Percentiles rank a stretch among this genome's conserved stretches.
Conservation (phyloP, 495 filamentous ascomycete species). For the Corynascus novoguineensis region DNA sequence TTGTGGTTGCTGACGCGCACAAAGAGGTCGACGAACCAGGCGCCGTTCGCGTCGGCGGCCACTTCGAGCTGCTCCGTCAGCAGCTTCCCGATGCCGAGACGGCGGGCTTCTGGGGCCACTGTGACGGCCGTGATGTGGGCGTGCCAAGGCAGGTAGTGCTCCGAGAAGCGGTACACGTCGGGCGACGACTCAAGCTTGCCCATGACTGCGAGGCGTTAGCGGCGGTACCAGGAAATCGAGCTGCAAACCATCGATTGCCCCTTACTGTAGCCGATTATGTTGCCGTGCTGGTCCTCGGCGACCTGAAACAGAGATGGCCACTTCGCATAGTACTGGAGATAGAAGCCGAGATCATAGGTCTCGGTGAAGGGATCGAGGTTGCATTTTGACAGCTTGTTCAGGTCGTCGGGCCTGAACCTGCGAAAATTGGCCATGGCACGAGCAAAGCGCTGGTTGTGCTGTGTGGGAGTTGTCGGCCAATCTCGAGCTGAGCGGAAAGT, state of each 20-base stretch:
- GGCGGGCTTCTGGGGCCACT: slow-evolving; percentile 77
- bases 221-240: not conserved
- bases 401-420: slow-evolving; percentile 40
- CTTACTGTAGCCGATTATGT: slow-evolving; percentile 90
- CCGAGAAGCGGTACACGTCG: slow-evolving; percentile 58
- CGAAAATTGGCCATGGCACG: slow-evolving; percentile 43
- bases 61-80: slow-evolving; percentile 76
- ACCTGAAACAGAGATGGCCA: slow-evolving; percentile 92
- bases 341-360: slow-evolving; percentile 92
- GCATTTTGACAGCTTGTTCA: slow-evolving; percentile 64
- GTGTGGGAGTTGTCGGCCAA: not conserved
- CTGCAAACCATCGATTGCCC: not conserved
- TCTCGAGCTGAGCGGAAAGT: too few relatives aligned
- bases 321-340: slow-evolving; percentile 86
- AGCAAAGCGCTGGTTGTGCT: not conserved
- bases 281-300: slow-evolving; percentile 71
- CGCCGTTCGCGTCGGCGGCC: slow-evolving; percentile 69
- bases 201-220: slow-evolving; percentile 60
- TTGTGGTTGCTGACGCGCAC: slow-evolving; percentile 82
- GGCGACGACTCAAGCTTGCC: slow-evolving; percentile 92
- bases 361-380: slow-evolving; percentile 94
- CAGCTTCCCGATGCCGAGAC: slow-evolving; percentile 75
- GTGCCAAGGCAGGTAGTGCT: slow-evolving; percentile 93
- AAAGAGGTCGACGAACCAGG: slow-evolving; percentile 95
- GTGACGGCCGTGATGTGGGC: slow-evolving; percentile 96